Percentiles rank a stretch among this genome's conserved stretches.
phyloP scores from a whole-genome alignment of 345 rosid genomes.

The Adansonia digitata region DNA sequence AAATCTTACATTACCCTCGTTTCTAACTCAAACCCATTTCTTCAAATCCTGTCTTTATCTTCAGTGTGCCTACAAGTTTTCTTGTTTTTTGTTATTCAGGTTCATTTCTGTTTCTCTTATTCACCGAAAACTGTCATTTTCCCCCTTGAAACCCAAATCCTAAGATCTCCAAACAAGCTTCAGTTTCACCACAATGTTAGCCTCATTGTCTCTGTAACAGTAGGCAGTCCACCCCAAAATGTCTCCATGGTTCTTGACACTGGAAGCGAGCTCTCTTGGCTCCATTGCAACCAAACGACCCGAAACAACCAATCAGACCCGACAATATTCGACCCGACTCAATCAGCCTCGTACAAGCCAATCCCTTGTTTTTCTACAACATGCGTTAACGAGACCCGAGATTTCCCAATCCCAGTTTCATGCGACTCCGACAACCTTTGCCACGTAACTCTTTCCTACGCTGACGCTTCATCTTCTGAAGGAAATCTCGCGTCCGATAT shows the following conservation, averaged over 20 bases:
- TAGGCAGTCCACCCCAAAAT: slow-evolving; percentile 77
- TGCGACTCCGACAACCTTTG: slow-evolving; percentile 1
- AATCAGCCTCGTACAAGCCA: slow-evolving; percentile 59
- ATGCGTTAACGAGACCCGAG: slow-evolving; percentile 15
- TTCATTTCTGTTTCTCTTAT: not conserved
- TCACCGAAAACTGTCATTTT: not conserved
- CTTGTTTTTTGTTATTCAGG: not conserved
- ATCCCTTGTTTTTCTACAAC: slow-evolving; percentile 29
- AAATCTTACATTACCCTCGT: not conserved
- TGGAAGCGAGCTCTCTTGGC: slow-evolving; percentile 3
- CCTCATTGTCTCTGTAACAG: slow-evolving; percentile 68
- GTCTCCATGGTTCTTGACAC: not conserved
- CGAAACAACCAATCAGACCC: slow-evolving; percentile 24
- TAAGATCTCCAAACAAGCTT: slow-evolving; percentile 60
- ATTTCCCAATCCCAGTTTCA: not conserved
- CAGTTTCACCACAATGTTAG: slow-evolving; percentile 77
- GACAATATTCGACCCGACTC: slow-evolving; percentile 49
- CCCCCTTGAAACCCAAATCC: slow-evolving; percentile 57
- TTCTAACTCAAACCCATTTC: not conserved
- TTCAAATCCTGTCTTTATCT: not conserved
- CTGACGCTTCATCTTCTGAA: slow-evolving; percentile 81
- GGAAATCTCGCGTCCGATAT: slow-evolving; percentile 73
- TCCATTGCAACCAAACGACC: slow-evolving; percentile 42
- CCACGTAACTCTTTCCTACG: slow-evolving; percentile 46
- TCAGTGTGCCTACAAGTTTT: not conserved